phyloP scores from a whole-genome alignment of 441 rosid genomes.

The Pelargonium fulgidum region DNA sequence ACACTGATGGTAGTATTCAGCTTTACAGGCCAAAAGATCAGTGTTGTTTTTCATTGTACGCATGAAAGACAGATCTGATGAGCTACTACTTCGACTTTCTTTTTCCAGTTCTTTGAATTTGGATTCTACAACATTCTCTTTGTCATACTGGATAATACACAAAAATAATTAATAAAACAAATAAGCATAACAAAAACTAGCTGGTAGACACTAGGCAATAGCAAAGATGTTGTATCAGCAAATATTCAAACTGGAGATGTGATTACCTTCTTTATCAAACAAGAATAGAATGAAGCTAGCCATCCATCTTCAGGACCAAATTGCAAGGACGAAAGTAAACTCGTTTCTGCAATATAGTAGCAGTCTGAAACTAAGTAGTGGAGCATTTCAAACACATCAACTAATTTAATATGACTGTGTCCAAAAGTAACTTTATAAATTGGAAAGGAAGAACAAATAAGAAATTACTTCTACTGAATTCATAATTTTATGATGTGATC shows the following conservation, averaged over 20 bases:
- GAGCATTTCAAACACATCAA: conserved; percentile 5
- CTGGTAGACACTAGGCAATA: neutral
- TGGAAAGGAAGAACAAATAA: neutral
- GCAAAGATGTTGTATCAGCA: conserved; percentile 6
- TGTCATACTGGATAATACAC: conserved; percentile 47
- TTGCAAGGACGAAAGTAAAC: conserved; percentile 67
- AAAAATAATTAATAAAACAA: conserved; percentile 6
- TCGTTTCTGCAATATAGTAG: conserved; percentile 47
- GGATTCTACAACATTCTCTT: conserved; percentile 69
- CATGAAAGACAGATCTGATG: conserved; percentile 44
- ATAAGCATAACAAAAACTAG: neutral
- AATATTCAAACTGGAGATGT: conserved; percentile 1
- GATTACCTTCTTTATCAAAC: conserved; percentile 76
- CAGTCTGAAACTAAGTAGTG: neutral
- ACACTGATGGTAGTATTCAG: conserved; percentile 87
- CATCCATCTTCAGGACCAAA: conserved; percentile 85
- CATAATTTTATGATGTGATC: neutral
- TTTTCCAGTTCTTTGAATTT: conserved; percentile 73
- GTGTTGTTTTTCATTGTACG: conserved; percentile 60
- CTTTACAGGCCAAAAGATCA: conserved; percentile 88
- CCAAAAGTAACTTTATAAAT: neutral
- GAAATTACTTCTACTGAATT: neutral
- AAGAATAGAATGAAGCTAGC: conserved; percentile 88
- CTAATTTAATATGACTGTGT: neutral
- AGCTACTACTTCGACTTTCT: conserved; percentile 45